Percentiles rank a stretch among this genome's conserved stretches.
phyloP scores from a whole-genome alignment of 306 rosid genomes.

The Acmispon strigosus region DNA sequence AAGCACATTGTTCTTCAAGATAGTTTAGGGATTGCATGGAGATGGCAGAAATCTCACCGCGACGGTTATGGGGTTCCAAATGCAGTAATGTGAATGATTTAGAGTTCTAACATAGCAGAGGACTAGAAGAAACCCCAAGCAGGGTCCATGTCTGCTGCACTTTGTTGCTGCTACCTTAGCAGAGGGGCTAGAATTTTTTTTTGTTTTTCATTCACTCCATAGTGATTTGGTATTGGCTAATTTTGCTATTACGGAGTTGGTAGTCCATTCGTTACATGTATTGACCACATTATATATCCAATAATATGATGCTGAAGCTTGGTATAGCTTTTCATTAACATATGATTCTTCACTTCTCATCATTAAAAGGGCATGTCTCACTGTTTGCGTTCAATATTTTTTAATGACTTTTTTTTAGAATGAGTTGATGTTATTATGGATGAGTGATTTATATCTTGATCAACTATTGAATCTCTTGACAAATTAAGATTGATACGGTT shows the following conservation, averaged over 20 bases:
- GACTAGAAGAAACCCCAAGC: conserved; percentile 12
- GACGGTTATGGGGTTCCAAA: conserved; percentile 57
- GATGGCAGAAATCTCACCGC: conserved; percentile 82
- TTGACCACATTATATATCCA: conserved; percentile 41
- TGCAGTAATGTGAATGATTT: conserved; percentile 30
- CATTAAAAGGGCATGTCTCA: neutral
- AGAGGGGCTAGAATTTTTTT: conserved; percentile 4
- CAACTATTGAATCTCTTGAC: no score
- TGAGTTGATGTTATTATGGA: no score
- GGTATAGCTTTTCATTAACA: conserved; percentile 2
- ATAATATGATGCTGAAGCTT: conserved; percentile 43
- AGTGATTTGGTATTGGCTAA: conserved; percentile 31
- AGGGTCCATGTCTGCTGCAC: conserved; percentile 23
- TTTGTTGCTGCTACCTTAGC: conserved; percentile 20
- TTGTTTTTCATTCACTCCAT: neutral
- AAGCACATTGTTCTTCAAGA: conserved; percentile 50
- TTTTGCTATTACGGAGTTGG: conserved; percentile 32
- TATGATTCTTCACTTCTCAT: neutral
- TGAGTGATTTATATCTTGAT: no score
- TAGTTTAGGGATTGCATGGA: conserved; percentile 79
- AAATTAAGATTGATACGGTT: no score
- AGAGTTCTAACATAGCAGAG: conserved; percentile 24
- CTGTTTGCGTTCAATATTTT: no score
- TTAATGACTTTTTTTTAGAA: no score
- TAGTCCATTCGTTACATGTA: conserved; percentile 49